A percentile compares a stretch with the other conserved stretches of the same genome.
phyloP scores from a whole-genome alignment of 2,329 filamentous ascomycete species.

The Neopestalotiopsis sp. region DNA sequence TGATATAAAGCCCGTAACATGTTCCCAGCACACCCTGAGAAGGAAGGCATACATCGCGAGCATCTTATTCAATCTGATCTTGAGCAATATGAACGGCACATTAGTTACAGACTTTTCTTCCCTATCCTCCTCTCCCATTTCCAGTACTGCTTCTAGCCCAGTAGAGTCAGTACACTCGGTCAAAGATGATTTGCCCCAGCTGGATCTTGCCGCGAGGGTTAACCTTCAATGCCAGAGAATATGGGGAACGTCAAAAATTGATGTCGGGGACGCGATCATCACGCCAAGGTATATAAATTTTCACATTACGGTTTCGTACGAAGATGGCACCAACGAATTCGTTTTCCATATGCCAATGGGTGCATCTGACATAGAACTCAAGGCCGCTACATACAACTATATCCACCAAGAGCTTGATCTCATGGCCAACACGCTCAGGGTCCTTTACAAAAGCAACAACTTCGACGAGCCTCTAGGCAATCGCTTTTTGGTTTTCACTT shows the following conservation, averaged over 20 bases:
- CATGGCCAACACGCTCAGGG: neutral
- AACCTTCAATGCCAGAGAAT: neutral
- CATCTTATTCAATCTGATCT: neutral
- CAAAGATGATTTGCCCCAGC: neutral
- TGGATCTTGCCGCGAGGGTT: neutral
- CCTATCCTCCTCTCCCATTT: neutral
- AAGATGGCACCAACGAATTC: neutral
- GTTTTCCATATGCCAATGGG: neutral
- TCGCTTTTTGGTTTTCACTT: neutral
- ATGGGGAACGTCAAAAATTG: neutral
- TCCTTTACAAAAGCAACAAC: neutral
- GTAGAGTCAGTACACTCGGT: neutral
- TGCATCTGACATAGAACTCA: neutral
- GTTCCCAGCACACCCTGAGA: no score
- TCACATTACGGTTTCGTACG: neutral
- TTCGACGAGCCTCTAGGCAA: neutral
- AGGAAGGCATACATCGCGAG: neutral
- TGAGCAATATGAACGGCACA: neutral
- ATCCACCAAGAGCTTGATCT: slow-evolving; percentile 2
- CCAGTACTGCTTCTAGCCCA: neutral
- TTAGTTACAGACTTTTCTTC: neutral
- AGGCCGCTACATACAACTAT: neutral
- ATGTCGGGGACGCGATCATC: neutral
- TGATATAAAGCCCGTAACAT: no score
- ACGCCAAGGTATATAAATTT: neutral